These are phyloP conservation scores for Nemophila menziesii DNA, from an alignment of 257 asterid species.

Conservation along the genomic window DNA sequence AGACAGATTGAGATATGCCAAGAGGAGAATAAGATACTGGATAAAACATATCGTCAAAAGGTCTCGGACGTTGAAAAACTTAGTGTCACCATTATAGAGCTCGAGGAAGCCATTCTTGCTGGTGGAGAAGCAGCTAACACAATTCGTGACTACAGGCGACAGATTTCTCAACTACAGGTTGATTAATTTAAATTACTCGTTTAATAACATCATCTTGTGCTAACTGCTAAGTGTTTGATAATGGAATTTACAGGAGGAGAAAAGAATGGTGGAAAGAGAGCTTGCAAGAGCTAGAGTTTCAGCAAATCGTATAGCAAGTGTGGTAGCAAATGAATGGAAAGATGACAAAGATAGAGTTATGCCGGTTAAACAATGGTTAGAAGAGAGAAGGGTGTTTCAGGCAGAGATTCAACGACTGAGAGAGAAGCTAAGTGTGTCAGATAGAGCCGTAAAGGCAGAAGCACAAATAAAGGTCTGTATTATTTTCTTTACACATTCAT, in stretches of 20 bases:
- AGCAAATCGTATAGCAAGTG: conserved; percentile 65
- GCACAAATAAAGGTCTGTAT: conserved; percentile 59
- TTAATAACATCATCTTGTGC: neutral
- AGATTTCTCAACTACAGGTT: conserved; percentile 59
- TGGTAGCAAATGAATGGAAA: conserved; percentile 94
- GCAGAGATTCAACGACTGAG: conserved; percentile 68
- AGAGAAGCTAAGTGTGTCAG: conserved; percentile 61
- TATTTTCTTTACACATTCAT: no score
- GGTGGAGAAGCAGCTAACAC: conserved; percentile 75
- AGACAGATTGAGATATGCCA: conserved; percentile 79
- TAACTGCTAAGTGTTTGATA: neutral
- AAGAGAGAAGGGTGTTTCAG: conserved; percentile 77
- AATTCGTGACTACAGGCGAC: conserved; percentile 54
- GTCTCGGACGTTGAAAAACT: conserved; percentile 75
- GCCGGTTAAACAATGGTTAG: conserved; percentile 95
- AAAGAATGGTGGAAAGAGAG: conserved; percentile 76
- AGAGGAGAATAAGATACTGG: conserved; percentile 84
- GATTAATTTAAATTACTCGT: neutral
- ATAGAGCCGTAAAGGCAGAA: conserved; percentile 74
- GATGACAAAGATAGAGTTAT: conserved; percentile 78
- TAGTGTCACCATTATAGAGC: conserved; percentile 62
- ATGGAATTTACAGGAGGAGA: conserved; percentile 51
- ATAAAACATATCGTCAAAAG: conserved; percentile 63
- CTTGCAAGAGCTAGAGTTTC: conserved; percentile 77
- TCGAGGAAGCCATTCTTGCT: conserved; percentile 79